Base-by-base conservation (phyloP, 1,139 yeast genomes). In the Scheffersomyces titani region DNA sequence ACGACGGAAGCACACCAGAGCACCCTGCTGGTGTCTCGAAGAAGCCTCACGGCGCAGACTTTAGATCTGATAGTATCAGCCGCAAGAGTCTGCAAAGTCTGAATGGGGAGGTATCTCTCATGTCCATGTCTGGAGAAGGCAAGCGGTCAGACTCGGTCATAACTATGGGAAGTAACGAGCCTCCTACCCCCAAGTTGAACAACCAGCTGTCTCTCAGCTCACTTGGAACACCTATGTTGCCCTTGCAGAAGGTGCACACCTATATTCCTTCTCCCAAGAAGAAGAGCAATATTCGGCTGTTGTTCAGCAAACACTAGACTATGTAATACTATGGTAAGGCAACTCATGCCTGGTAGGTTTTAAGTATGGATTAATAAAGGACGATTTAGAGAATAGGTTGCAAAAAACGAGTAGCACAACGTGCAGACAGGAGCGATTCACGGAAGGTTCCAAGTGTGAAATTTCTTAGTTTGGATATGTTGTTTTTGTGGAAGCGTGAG, bases 1-100 rank as follows among this genome's bases (percentile, higher is more conserved):
- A 45, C 36, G 16, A 44, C 13, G 49, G n/a, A 11, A 22, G 19
- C 21, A 11, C 22, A n/a, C 19, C 6, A n/a, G 18, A 21, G 13
- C 49, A 44, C 19, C 49, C 22, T 20, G 47, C 40, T n/a, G 5
- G 54, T 47, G 5, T 3, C 36, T 4, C 4, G 16, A 44, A n/a
- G 47, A 16, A 20, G 13, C 22, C 30, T 54, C 49, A 9, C 49
- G 47, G 51, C 56, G 53, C 47, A 48, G 58, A 49, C 54, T 56
- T 45, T 16, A 30, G 40, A 30, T 30, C 16, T 9, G 40, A 30
- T 11, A 11, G 13, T 30, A 7, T 30, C 56, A 58, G 24, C 48
- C 52, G 52, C 53, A 54, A n/a, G 18, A 46, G 49, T 22, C 49
- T 46, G 49, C 20, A 20, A 22, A 46, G 49, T n/a, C 49, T 46